These are phyloP conservation scores for Dicorynia guianensis DNA, from an alignment of 306 rosid genomes.

Conservation along the genomic window DNA sequence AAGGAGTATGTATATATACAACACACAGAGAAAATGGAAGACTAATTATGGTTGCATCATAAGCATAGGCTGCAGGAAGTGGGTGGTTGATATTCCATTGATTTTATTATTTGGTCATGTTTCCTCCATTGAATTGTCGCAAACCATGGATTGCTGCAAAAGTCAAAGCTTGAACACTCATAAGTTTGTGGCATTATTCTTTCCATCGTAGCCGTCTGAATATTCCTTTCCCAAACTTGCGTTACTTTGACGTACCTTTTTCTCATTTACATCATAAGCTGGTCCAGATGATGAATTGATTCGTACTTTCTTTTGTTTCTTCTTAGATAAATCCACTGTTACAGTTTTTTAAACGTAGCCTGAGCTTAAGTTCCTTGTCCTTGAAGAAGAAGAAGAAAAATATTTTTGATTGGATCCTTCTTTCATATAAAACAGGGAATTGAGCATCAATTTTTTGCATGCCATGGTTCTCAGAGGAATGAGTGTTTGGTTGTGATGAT, in stretches of 20 bases:
- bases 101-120: background rate
- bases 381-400: too few species aligned
- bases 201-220: background rate
- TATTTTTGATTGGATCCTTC: too few species aligned
- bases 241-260: background rate
- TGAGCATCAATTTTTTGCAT: slow-evolving; percentile 30
- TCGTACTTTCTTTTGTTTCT: too few species aligned
- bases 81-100: slow-evolving; percentile 4
- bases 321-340: too few species aligned
- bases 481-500: slow-evolving; percentile 36
- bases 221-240: background rate
- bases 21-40: background rate
- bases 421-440: too few species aligned
- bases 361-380: too few species aligned
- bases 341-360: too few species aligned
- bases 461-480: slow-evolving; percentile 30
- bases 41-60: slow-evolving; percentile 15
- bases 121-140: background rate
- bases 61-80: background rate
- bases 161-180: background rate
- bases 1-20: too few species aligned
- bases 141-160: background rate
- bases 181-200: background rate
- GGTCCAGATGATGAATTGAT: too few species aligned
- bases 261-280: background rate